phyloP scores from a whole-genome alignment of 2,329 filamentous ascomycete species.

The Periconia digitata region DNA sequence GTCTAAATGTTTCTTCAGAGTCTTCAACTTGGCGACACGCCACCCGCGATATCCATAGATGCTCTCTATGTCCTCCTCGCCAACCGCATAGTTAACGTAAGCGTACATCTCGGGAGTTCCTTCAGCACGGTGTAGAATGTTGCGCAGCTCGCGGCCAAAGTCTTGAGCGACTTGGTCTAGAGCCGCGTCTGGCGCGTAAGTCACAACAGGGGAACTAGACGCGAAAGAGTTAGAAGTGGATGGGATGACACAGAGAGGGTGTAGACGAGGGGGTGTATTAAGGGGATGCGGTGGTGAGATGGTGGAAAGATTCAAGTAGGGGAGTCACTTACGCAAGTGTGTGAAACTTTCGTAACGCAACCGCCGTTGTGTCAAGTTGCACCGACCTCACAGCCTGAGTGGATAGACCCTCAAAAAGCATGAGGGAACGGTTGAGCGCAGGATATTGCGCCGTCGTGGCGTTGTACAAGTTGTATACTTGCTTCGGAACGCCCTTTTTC shows the following conservation, averaged over 20 bases:
- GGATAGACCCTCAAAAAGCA: constrained; percentile 4
- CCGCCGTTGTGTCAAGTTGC: constrained; percentile 1
- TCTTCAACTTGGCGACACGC: constrained; percentile 27
- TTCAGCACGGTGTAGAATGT: constrained; percentile 1
- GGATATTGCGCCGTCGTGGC: neutral
- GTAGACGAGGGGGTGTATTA: too few species aligned
- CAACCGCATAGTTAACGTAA: constrained; percentile 28
- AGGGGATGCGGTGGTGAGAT: too few species aligned
- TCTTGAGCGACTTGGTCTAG: constrained; percentile 4
- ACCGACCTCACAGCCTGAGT: constrained; percentile 2
- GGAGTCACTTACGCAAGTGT: neutral
- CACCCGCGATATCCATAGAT: constrained; percentile 34
- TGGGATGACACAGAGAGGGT: too few species aligned
- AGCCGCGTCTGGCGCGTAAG: constrained; percentile 2
- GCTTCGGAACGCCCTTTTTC: neutral
- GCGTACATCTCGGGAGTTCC: neutral
- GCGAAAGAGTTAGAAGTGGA: too few species aligned
- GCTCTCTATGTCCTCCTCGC: constrained; percentile 15
- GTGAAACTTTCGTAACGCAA: constrained; percentile 1
- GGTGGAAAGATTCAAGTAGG: too few species aligned
- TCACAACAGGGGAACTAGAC: neutral
- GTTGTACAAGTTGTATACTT: neutral
- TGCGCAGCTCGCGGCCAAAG: constrained; percentile 3
- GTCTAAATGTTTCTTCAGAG: constrained; percentile 38
- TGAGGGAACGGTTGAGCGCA: neutral